Evolutionary conservation across 441 rosid genomes (phyloP), one percentile per base, ranked within the genome.

Genomic region (Corymbia calophylla): DNA sequence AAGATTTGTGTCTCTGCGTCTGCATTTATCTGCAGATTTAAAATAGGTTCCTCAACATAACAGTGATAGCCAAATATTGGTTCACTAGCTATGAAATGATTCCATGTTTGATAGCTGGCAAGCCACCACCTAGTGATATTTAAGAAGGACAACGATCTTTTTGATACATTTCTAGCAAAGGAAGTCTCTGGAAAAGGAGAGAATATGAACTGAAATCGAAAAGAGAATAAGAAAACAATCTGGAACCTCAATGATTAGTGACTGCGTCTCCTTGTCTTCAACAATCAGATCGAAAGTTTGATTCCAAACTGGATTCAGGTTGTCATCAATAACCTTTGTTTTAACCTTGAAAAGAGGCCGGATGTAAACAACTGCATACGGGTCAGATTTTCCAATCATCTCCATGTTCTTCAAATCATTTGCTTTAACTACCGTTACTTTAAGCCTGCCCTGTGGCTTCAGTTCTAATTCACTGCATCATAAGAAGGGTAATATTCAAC

Each of bases 331-430:
- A 54, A 93, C 93, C 12, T 93, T 92, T 84, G 99, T 92, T 94
- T 97, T 98, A 87, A 95, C 94, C 95, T 98, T 98, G 94, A 96
- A 94, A 44, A 96, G 92, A 88, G 99, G 99, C 86, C 98, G 95
- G 88, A 96, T 92, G 89, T 95, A 88, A 86, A 98, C 91, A 86
- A 94, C 96, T 18, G 91, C 97, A 29, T 98, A 98, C 39, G 99
- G 99, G 94, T 98, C 99, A 53, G 99, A 98, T 94, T 96, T 97
- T 89, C 99, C 99, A 90, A 98, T 95, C 98, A 98, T 90, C 92
- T 98, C 99, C 98, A 95, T 96, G 93, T 98, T 98, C 96, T 98
- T 98, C 95, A 98, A 92, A 91, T 93, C 96, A 90, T 92, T 98
- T 87, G 97, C 99, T 92, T 93, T 96, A 88, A 93, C 92, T 62